A percentile compares a stretch with the other conserved stretches of the same genome.
These are phyloP conservation scores for Torrubiella hemipterigena DNA, from an alignment of 2,329 filamentous ascomycete species.

Conservation along the genomic window DNA sequence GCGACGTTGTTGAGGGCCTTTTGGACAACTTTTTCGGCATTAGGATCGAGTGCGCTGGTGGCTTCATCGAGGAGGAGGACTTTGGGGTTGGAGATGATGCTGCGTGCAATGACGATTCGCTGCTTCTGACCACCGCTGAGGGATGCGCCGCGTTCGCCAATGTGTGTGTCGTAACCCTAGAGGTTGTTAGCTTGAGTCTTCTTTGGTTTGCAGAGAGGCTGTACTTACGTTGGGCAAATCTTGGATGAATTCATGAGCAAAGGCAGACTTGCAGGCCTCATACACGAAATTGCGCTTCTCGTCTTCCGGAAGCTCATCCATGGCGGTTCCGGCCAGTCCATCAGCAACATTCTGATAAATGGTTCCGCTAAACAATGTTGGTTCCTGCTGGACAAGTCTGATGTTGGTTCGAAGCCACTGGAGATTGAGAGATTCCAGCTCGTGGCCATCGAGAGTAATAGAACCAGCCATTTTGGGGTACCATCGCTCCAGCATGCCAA, in stretches of 20 bases:
- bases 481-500: slow-evolving; percentile 47
- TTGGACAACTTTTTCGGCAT: slow-evolving; percentile 39
- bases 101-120: slow-evolving; percentile 53
- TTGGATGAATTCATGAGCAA: slow-evolving; percentile 40
- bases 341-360: slow-evolving; percentile 41
- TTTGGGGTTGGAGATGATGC: slow-evolving; percentile 49
- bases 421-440: slow-evolving; percentile 30
- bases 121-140: slow-evolving; percentile 58
- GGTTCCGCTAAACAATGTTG: slow-evolving; percentile 38
- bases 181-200: background rate
- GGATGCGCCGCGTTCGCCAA: slow-evolving; percentile 53
- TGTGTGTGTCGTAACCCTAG: slow-evolving; percentile 45
- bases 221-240: slow-evolving; percentile 25
- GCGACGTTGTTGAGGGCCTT: slow-evolving; percentile 41
- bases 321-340: slow-evolving; percentile 27
- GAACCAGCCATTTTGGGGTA: slow-evolving; percentile 36
- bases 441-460: slow-evolving; percentile 30
- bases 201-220: background rate
- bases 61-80: slow-evolving; percentile 60
- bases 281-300: slow-evolving; percentile 31
- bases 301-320: slow-evolving; percentile 23
- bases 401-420: slow-evolving; percentile 42
- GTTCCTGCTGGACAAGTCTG: slow-evolving; percentile 39
- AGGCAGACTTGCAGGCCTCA: slow-evolving; percentile 36
- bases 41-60: slow-evolving; percentile 43